These are phyloP conservation scores for Amylocarpus encephaloides DNA, from an alignment of 2,329 filamentous ascomycete species.

Conservation along the genomic window DNA sequence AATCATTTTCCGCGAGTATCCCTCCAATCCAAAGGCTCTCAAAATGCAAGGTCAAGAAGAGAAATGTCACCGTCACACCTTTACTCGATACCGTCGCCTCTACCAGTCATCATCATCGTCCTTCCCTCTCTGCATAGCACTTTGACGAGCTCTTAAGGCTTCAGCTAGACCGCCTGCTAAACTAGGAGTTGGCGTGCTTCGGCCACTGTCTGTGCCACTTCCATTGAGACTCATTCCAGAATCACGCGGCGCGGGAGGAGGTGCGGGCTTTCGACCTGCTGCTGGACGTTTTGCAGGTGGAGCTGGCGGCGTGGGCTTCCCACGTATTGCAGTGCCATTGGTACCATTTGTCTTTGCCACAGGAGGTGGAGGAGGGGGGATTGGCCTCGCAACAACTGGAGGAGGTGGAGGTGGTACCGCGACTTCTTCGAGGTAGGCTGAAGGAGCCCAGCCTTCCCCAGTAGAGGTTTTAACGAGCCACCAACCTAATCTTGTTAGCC, in stretches of 20 bases:
- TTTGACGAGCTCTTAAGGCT: constrained; percentile 69
- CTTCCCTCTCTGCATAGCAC: constrained; percentile 54
- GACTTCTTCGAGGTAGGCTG: constrained; percentile 88
- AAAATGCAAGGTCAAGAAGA: background rate
- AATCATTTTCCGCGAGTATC: background rate
- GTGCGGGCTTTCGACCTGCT: constrained; percentile 62
- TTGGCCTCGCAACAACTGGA: constrained; percentile 40
- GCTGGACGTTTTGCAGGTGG: constrained; percentile 71
- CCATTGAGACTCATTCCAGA: constrained; percentile 55
- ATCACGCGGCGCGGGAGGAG: constrained; percentile 63
- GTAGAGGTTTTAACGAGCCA: constrained; percentile 75
- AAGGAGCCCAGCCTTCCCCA: constrained; percentile 88
- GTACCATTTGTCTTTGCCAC: constrained; percentile 29
- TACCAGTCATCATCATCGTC: constrained; percentile 33
- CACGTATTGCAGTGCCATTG: constrained; percentile 33
- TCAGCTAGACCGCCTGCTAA: constrained; percentile 70
- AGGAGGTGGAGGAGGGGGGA: constrained; percentile 17
- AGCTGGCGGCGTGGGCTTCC: constrained; percentile 31
- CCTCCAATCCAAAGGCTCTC: background rate
- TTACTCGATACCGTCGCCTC: background rate
- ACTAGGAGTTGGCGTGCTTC: constrained; percentile 67
- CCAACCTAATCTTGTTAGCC: constrained; percentile 63
- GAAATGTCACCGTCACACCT: background rate
- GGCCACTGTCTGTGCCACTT: constrained; percentile 54
- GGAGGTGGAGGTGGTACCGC: constrained; percentile 54